Percentiles rank a stretch among this genome's conserved stretches.
These are phyloP conservation scores for Cichorium intybus DNA, from an alignment of 140 eudicot genomes.

Conservation along the genomic window DNA sequence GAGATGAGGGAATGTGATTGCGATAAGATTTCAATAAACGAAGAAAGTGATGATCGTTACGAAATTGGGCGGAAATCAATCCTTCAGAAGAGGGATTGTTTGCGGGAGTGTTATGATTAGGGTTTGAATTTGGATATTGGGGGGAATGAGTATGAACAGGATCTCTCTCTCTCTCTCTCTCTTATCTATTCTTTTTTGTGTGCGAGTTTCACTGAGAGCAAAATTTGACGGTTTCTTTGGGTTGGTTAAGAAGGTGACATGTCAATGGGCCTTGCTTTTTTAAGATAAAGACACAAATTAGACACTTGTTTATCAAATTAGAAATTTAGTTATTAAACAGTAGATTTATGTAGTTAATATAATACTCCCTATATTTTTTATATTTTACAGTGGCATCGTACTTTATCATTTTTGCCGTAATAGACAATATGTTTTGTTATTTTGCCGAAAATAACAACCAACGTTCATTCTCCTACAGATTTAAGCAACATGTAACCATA, in stretches of 20 bases:
- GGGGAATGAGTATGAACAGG: background rate
- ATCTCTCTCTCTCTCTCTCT: background rate
- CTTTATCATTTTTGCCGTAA: too few relatives aligned
- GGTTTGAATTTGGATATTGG: slow-evolving; percentile 22
- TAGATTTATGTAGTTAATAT: too few relatives aligned
- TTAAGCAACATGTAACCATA: too few relatives aligned
- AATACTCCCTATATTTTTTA: too few relatives aligned
- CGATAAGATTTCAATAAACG: background rate
- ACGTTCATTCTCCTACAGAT: too few relatives aligned
- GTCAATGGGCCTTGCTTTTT: background rate
- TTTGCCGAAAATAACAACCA: too few relatives aligned
- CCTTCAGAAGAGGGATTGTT: background rate
- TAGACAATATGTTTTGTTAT: too few relatives aligned
- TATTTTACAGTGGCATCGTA: too few relatives aligned
- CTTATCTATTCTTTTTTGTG: background rate
- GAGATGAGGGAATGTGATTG: background rate
- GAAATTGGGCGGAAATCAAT: slow-evolving; percentile 8
- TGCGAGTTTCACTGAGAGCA: slow-evolving; percentile 5
- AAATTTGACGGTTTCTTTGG: slow-evolving; percentile 21
- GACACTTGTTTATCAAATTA: too few relatives aligned
- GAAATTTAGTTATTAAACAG: too few relatives aligned
- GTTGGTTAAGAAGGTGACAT: background rate
- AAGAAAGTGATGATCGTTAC: slow-evolving; percentile 9
- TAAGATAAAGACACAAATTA: background rate
- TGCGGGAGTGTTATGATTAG: background rate